Base-by-base conservation (phyloP, 2,329 filamentous ascomycete genomes). In the Diaporthe aspalathi region DNA sequence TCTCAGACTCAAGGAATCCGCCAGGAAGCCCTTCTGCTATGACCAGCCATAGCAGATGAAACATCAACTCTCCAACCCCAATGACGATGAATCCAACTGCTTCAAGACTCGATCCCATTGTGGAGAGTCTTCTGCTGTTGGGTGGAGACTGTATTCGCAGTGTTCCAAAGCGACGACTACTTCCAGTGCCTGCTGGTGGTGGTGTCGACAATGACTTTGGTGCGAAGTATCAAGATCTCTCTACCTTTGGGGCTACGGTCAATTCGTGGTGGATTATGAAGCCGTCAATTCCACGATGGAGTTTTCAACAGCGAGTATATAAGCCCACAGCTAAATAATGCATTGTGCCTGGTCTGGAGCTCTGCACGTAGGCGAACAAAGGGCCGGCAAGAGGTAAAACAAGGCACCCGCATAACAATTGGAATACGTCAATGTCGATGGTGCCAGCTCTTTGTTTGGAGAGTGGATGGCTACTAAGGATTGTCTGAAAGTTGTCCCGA, bases 21-120 rank as follows among this genome's bases (percentile, higher is more conserved):
- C 57, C 52, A 38, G 43, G 50, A 1, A 68, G 53, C 9, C n/a
- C n/a, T 6, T 47, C 32, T 38, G 24, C 43, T 9, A 68, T 57
- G 52, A 35, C 38, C 52, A 57, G 38, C 66, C 52, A 68, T 20
- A 49, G 40, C 1, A 68, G 40, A 24, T 68, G 52, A 4, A 68
- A 57, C 1, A 50, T n/a, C 38, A 57, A 49, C 20, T 35, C n/a
- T 11, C 8, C 52, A 20, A 68, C 2, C 20, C 29, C 24, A 16
- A 7, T 45, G 14, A 45, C 12, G 2, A 27, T 27, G 17, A 14
- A 53, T 17, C 5, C 2, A 8, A 68, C 22, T 0, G 5, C n/a
- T 4, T 49, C 32, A 7, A 32, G 12, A 8, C 7, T 20, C 5
- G 12, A 40, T 6, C 4, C 5, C 27, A 57, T 45, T 0, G 5